Percentiles rank a stretch among this genome's conserved stretches.
phyloP scores from a whole-genome alignment of 1,284 basidiomycete species.

The Porogramme epimiltina region DNA sequence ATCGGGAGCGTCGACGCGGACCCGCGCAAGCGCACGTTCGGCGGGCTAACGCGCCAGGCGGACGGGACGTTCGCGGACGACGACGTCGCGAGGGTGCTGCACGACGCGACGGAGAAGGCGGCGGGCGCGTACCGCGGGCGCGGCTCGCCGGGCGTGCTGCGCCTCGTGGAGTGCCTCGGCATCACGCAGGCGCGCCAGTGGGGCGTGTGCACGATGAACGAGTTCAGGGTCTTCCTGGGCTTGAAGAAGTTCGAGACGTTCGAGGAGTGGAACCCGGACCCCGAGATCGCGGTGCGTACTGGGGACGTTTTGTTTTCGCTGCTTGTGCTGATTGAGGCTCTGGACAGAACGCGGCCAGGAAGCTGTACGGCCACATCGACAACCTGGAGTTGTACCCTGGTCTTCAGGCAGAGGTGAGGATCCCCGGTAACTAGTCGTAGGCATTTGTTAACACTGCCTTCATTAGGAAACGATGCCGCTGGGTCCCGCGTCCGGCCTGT shows the following conservation, averaged over 20 bases:
- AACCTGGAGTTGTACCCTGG: constrained; percentile 77
- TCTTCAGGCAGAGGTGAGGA: constrained; percentile 55
- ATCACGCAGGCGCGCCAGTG: constrained; percentile 73
- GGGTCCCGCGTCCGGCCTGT: constrained; percentile 72
- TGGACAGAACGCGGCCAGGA: constrained; percentile 58
- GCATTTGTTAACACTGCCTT: background rate
- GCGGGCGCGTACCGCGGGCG: constrained; percentile 80
- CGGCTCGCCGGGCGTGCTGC: constrained; percentile 68
- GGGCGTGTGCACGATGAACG: constrained; percentile 75
- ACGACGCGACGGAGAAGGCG: constrained; percentile 62
- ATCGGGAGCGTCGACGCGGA: constrained; percentile 39
- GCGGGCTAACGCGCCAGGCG: constrained; percentile 50
- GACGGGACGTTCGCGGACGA: constrained; percentile 66
- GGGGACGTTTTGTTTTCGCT: background rate
- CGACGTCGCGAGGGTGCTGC: constrained; percentile 67
- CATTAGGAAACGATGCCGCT: constrained; percentile 72
- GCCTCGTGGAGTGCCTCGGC: constrained; percentile 72
- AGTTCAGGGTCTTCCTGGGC: constrained; percentile 63
- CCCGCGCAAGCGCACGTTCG: constrained; percentile 56
- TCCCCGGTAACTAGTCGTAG: too few species aligned
- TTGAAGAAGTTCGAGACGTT: constrained; percentile 61
- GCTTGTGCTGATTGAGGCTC: background rate
- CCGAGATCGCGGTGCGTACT: constrained; percentile 55
- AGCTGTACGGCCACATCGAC: constrained; percentile 75
- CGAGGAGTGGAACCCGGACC: constrained; percentile 78